Conservation (phyloP, 495 filamentous ascomycete genomes). For the Emericellopsis terricola region DNA sequence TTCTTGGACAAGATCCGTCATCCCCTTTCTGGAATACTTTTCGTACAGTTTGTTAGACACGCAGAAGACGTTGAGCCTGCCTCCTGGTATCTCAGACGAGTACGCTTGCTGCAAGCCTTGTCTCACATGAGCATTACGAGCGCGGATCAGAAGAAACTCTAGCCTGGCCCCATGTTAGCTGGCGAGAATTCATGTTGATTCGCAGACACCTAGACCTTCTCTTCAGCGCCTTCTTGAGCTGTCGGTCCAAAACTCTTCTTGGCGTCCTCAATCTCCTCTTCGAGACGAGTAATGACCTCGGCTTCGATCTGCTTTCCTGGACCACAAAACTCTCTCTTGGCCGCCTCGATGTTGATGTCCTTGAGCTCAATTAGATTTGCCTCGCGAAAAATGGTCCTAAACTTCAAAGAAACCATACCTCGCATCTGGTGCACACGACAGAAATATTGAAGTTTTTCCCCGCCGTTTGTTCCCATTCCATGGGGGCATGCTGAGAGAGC, state of each 20-base stretch:
- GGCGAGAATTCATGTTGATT: no score
- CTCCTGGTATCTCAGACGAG: constrained; percentile 5
- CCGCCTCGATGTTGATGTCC: constrained; percentile 10
- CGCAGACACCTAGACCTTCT: background rate
- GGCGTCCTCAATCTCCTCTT: constrained; percentile 5
- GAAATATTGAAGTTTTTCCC: constrained; percentile 7
- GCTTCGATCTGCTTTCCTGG: constrained; percentile 4
- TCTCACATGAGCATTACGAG: constrained; percentile 10
- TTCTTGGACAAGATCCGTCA: constrained; percentile 6
- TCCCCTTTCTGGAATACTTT: constrained; percentile 7
- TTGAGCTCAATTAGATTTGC: no score
- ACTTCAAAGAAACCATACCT: no score
- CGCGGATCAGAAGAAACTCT: constrained; percentile 10
- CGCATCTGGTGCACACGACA: constrained; percentile 12
- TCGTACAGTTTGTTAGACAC: constrained; percentile 12
- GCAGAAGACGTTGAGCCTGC: constrained; percentile 11
- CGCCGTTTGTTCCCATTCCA: constrained; percentile 6
- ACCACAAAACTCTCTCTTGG: constrained; percentile 8
- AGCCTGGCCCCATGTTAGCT: no score
- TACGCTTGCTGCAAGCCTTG: constrained; percentile 6
- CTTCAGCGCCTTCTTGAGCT: constrained; percentile 1
- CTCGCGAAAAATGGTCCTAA: no score
- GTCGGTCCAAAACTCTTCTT: constrained; percentile 1
- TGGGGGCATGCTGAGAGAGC: constrained; percentile 5
- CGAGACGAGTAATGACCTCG: constrained; percentile 4